phyloP scores from a whole-genome alignment of 192 early-diverging fungal species.

The Funneliformis mosseae region DNA sequence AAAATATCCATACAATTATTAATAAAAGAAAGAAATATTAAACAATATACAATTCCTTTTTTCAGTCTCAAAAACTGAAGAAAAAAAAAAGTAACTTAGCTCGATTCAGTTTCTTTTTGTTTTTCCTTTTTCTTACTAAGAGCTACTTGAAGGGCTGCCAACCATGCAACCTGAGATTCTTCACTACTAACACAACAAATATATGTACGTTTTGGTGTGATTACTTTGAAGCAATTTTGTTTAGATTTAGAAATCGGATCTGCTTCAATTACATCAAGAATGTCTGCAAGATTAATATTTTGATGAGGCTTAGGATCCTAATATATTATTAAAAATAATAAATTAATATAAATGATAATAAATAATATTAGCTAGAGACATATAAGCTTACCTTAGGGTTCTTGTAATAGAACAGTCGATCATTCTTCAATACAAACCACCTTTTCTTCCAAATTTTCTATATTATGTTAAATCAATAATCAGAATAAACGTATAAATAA shows the following conservation, averaged over 20 bases:
- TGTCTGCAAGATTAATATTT: conserved; percentile 50
- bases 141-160: conserved; percentile 52
- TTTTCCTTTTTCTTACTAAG: no score
- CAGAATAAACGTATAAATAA: conserved; percentile 9
- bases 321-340: background rate
- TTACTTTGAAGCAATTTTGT: conserved; percentile 55
- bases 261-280: conserved; percentile 58
- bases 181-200: conserved; percentile 52
- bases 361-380: no score
- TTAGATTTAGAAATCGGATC: conserved; percentile 57
- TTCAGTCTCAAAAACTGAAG: background rate
- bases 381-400: conserved; percentile 63
- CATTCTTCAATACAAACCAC: conserved; percentile 64
- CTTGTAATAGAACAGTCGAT: conserved; percentile 62
- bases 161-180: conserved; percentile 51
- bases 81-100: background rate
- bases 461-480: conserved; percentile 15
- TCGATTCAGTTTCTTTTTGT: background rate
- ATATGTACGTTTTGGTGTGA: conserved; percentile 56
- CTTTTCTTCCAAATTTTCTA: conserved; percentile 60
- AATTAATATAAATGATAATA: background rate
- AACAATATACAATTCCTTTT: background rate
- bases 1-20: background rate
- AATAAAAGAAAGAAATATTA: background rate
- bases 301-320: conserved; percentile 56